These are phyloP conservation scores for Mycena citricolor DNA, from an alignment of 1,284 basidiomycete genomes.

Conservation along the genomic window DNA sequence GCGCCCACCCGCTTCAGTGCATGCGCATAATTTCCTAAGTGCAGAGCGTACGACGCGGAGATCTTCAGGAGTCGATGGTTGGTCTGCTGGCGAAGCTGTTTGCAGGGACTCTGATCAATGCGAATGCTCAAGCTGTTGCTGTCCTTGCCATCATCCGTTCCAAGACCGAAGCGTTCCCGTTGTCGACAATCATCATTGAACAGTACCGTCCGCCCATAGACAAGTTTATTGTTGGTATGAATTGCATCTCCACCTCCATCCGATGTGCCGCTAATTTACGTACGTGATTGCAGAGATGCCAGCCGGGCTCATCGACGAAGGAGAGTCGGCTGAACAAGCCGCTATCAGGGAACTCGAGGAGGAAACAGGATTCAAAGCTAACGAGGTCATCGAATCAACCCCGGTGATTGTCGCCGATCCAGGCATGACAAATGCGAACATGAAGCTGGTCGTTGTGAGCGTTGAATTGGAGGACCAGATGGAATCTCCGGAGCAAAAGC, in stretches of 20 bases:
- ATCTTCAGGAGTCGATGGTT: conserved; percentile 79
- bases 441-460: conserved; percentile 71
- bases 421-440: conserved; percentile 83
- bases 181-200: conserved; percentile 82
- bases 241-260: conserved; percentile 6
- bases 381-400: conserved; percentile 62
- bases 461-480: conserved; percentile 62
- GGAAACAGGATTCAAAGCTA: conserved; percentile 85
- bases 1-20: conserved; percentile 59
- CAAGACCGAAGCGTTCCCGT: conserved; percentile 62
- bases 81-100: conserved; percentile 8
- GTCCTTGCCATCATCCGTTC: conserved; percentile 80
- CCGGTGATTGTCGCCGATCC: conserved; percentile 75
- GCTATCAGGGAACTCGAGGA: conserved; percentile 87
- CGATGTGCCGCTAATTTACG: neutral
- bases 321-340: conserved; percentile 71
- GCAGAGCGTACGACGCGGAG: conserved; percentile 56
- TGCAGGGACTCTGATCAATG: conserved; percentile 3
- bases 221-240: conserved; percentile 69
- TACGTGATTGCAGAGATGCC: conserved; percentile 63
- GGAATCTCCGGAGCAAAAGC: conserved; percentile 59
- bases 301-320: conserved; percentile 82
- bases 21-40: conserved; percentile 14
- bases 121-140: conserved; percentile 67
- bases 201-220: conserved; percentile 85